Evolutionary conservation across 1,284 basidiomycete genomes (phyloP), one percentile per base, ranked within the genome.

Genomic region (Papiliotrema flavescens): DNA sequence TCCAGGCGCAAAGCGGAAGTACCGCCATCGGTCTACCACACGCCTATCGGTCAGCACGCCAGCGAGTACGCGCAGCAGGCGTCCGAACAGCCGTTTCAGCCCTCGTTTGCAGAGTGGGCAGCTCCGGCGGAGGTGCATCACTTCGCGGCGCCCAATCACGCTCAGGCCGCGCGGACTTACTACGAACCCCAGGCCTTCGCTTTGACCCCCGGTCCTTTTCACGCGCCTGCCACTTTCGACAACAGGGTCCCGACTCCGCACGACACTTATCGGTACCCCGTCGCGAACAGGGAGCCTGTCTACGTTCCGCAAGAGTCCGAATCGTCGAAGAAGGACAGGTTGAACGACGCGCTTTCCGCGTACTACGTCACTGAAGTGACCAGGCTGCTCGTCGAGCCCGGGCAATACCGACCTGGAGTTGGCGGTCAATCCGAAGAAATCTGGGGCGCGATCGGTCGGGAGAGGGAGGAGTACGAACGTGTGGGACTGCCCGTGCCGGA

Each of bases 291-390:
- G 35, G 60, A 61, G 1, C 57, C 50, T 9, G 34, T 19, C 14
- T 46, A 28, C 51, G 8, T 26, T 20, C 44, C 41, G 11, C 40
- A 46, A 43, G 20, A 32, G 23, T 11, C 28, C 23, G 54, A 43
- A 5, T 23, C 39, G 15, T 26, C 19, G 32, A 51, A 28, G 39
- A 47, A 47, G 47, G 57, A 61, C 5, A 43, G 36, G 9, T 34
- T 62, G 47, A 57, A 59, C 42, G 48, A 52, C 11, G 64, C 64
- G 24, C 55, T 68, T 45, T 47, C 62, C 19, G 26, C 50, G 6
- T 69, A 64, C 64, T 69, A 69, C 42, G 62, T 60, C 53, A 56
- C 62, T 20, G 62, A 64, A 42, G 62, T 69, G 36, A 53, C 61
- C 37, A 34, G 52, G 13, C 36, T 66, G n/a, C 52, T 69, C n/a